Evolutionary conservation across 306 rosid genomes (phyloP), one percentile per base, ranked within the genome.

Genomic region (Trifolium repens): DNA sequence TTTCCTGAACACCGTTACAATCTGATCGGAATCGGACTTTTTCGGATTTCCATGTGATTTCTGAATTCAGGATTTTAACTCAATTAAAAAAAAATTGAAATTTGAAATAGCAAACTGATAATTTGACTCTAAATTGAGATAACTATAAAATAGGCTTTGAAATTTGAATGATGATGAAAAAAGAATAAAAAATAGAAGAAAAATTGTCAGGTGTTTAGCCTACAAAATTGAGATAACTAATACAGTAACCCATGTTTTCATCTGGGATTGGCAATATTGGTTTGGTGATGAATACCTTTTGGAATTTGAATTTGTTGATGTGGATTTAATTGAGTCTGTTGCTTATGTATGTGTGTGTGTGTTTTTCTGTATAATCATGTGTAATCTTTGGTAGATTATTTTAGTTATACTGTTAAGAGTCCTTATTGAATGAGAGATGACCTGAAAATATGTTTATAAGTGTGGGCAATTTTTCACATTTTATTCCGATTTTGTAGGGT

Each of bases 21-120:
- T 74, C 80, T 53, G 50, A 59, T 82, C 44, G 44, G 19, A 39
- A 3, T 14, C 34, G 43, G 14, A 27, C 3, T 7, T 19, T 9
- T 19, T 13, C 1, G 50, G 34, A 8, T 59, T 75, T 68, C 34
- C 52, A 27, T 16, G n/a, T 40, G 9, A 26, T 46, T 61, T 52
- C 60, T 53, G 14, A 60, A 60, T 62, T 52, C 24, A 80, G 67
- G 59, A 17, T 79, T 55, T 72, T 43, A 32, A 3, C 49, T 10
- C 15, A 9, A 55, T 71, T 27, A 8, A 27, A 44, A 27, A 44
- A 34, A n/a, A 17, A 47, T 44, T 11, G 7, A 32, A 32, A 4
- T 32, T 32, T 32, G 5, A 32, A 32, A 32, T 0, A 32, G 6
- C 6, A 32, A 32, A 32, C 6, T 32, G 35, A 32, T 4, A 32